Base-by-base conservation (phyloP, 2,329 filamentous ascomycete species). In the Arthrobotrys musiformis region DNA sequence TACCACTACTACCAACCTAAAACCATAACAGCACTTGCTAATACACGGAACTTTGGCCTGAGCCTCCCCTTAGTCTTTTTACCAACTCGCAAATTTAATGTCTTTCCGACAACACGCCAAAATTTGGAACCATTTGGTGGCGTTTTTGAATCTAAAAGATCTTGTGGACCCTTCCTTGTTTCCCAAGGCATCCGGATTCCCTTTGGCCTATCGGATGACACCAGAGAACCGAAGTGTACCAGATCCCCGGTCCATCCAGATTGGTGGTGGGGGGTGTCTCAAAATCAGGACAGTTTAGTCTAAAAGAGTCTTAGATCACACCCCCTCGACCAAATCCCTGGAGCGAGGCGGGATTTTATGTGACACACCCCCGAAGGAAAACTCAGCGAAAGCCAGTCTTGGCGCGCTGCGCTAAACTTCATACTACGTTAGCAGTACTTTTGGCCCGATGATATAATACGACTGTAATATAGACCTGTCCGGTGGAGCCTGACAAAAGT, bases 261-360 rank as follows among this genome's bases (percentile, higher is more conserved):
- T 67, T 66, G 60, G 48, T 17, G 42, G 68, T 48, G 70, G 70
- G 67, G 67, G 48, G 44, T n/a, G 13, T 33, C 37, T 44, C 42
- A 40, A 73, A 72, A 56, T 58, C 35, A 63, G 58, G 58, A 46
- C 37, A 19, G 48, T 22, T 60, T 67, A 67, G 69, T 35, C 61
- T 46, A 50, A 67, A 73, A 52, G 26, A 35, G 52, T 66, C 48
- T 44, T 73, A 67, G 69, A 33, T 11, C 30, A 19, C 24, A 48
- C 54, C 50, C 54, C 54, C 40, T 61, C 40, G 58, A 64, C 73
- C 66, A 67, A 58, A 44, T 77, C 60, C 60, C 61, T 77, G 66
- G 73, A 77, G 60, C 58, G 37, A 77, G 73, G 73, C 66, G 66
- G 60, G 50, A 70, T 76, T 75, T 77, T 76, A 66, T 77, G 64